Base-by-base conservation (phyloP, 2,329 filamentous ascomycete species). In the Colletotrichum caudatum region DNA sequence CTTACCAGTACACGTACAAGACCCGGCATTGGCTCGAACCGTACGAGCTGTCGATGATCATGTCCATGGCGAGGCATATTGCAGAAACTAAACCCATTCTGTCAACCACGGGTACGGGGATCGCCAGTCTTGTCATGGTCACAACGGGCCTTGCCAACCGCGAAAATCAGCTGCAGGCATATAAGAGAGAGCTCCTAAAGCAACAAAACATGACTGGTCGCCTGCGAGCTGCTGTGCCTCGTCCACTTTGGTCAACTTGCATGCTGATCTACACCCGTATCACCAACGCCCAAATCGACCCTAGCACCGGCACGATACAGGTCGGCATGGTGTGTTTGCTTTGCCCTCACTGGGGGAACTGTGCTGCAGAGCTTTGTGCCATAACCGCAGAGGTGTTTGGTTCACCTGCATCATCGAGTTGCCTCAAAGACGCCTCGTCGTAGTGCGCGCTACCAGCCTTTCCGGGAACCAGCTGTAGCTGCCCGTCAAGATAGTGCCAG, bases 391-490 rank as follows among this genome's bases (percentile, higher is more conserved):
- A 51, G 20, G 50, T 69, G 64, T 64, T 65, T 72, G 64, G 51
- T 69, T 66, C 50, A 62, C 69, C 72, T 73, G 72, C 72, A 73
- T 66, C 69, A 73, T 73, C 72, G 64, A 65, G 61, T 72, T 51
- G 54, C 46, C 64, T 71, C 41, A 48, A 64, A 61, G 61, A 72
- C 65, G 69, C 69, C 69, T 64, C 60, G 53, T 54, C 48, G 48
- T 66, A 29, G 14, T 6, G 46, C 50, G 65, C 60, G 37, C 67
- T 46, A 48, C 65, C 70, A 75, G 74, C 53, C 70, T 69, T 71
- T 44, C 53, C 56, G 70, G 66, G 46, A 72, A 53, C 60, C 62
- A 65, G 70, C 70, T 72, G 61, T 71, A 66, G 70, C 57, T 66
- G 44, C 61, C 67, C 70, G 56, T 72, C 35, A 61, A 71, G 61